phyloP scores from a whole-genome alignment of 2,329 filamentous ascomycete species.

The Aspergillus ochraceus region DNA sequence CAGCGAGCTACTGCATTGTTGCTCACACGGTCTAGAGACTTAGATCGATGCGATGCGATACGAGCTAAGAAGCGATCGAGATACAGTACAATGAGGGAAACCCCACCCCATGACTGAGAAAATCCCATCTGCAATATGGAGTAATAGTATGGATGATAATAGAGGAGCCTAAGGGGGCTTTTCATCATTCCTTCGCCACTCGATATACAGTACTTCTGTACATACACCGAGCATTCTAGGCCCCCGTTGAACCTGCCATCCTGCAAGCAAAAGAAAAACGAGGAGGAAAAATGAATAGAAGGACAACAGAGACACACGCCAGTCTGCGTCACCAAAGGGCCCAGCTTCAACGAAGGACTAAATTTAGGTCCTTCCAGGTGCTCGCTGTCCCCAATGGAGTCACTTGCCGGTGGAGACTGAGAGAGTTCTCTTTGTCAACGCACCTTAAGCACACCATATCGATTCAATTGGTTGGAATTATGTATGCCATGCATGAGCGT shows the following conservation, averaged over 20 bases:
- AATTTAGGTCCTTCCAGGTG: background rate
- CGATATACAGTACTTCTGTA: background rate
- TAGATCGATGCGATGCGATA: background rate
- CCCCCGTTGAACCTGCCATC: background rate
- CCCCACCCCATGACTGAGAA: background rate
- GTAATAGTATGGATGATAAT: background rate
- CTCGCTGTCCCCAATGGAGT: background rate
- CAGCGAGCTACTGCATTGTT: background rate
- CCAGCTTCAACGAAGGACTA: background rate
- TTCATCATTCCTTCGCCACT: background rate
- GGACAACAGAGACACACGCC: background rate
- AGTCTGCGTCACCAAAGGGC: background rate
- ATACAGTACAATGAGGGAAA: background rate
- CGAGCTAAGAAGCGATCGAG: background rate
- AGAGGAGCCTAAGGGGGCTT: background rate
- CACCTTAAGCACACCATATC: background rate
- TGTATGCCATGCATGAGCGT: constrained; percentile 3
- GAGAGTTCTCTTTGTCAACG: background rate
- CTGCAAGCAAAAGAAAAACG: background rate
- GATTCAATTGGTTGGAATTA: background rate
- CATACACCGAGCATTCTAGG: background rate
- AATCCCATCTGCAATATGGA: background rate
- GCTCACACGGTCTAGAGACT: background rate
- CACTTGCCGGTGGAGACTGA: background rate
- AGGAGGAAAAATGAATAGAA: background rate